Base-by-base conservation (phyloP, 2,329 filamentous ascomycete genomes). In the Zasmidium angulare region DNA sequence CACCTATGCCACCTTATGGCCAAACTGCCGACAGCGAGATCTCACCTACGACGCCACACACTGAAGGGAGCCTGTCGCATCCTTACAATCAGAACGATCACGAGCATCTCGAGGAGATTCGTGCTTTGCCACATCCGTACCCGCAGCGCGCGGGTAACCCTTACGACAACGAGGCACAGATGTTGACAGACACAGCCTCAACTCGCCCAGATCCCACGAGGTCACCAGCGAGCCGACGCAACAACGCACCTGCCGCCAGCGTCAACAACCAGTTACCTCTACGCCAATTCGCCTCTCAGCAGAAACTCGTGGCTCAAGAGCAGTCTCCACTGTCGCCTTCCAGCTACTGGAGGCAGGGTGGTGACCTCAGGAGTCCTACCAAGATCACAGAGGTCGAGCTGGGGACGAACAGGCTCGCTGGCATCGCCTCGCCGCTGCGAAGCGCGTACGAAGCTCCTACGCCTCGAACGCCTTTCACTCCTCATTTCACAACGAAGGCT, bases 401-500 rank as follows among this genome's bases (percentile, higher is more conserved):
- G 11, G 36, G 36, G 6, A 17, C 36, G 14, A 43, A 43, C n/a
- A 7, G 36, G 4, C 36, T 43, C 36, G 36, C 36, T 43, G 36
- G 36, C n/a, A 43, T 43, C n/a, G 36, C 36, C 3, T 43, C 36
- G 36, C 36, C 36, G 11, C 36, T 43, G 11, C 36, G 36, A 14
- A 43, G 36, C 14, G 36, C 36, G n/a, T 43, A 26, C 24, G 31
- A 24, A 12, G 31, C 36, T 3, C 49, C 49, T n/a, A 43, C 36
- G 7, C 36, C 36, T 19, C 11, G 36, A 43, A 53, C 51, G 36
- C 90, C 90, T 1, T 84, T 93, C 51, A 92, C 90, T 26, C 89
- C 90, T n/a, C 85, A 84, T 20, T 76, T 93, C 50, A 86, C 90
- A 17, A 90, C 86, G 2, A 56, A 82, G 73, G 83, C 85, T 62